Base-by-base conservation (phyloP, 176 grass and related monocot species). In the Alopecurus myosuroides region DNA sequence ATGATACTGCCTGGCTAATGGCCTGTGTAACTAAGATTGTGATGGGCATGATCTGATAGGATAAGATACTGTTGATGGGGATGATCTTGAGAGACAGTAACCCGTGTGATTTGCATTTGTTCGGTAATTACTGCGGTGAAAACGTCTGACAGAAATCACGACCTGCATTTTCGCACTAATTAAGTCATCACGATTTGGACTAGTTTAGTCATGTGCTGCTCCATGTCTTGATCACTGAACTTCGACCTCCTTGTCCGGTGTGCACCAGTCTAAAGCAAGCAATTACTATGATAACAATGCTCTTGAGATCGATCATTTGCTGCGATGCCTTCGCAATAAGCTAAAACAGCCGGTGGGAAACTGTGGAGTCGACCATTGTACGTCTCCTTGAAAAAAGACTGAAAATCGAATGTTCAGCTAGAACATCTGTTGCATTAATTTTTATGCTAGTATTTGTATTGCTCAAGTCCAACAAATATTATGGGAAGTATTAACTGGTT, bases 121-220 rank as follows among this genome's bases (percentile, higher is more conserved):
- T 42, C 12, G 13, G 39, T 69, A 81, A 61, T 62, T 48, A 84
- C 40, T 84, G 7, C 13, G 81, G 70, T 48, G 81, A 48, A 83
- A 75, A 49, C 40, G 2, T 15, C 13, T 74, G 25, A 72, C 51
- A 11, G n/a, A 30, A 60, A 34, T 44, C 18, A 34, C 51, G 6
- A 14, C 50, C 3, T 23, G 9, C 66, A 58, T 23, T 3, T 58
- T 58, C n/a, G 23, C 55, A 12, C 57, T 25, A 60, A 60, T 60
- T 60, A 28, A 14, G 57, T 13, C 57, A n/a, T 22, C 50, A n/a
- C 40, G 13, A 45, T 45, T 45, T 45, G 42, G 42, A 15, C 58
- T 13, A 57, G 26, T 63, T 63, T 17, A 18, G 28, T 7, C 60
- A 26, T 11, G 12, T 48, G 45, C 5, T 48, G 45, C 13, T 5